Evolutionary conservation across 2,329 filamentous ascomycete species (phyloP).

Genomic region (Pestalotiopsis sp.): DNA sequence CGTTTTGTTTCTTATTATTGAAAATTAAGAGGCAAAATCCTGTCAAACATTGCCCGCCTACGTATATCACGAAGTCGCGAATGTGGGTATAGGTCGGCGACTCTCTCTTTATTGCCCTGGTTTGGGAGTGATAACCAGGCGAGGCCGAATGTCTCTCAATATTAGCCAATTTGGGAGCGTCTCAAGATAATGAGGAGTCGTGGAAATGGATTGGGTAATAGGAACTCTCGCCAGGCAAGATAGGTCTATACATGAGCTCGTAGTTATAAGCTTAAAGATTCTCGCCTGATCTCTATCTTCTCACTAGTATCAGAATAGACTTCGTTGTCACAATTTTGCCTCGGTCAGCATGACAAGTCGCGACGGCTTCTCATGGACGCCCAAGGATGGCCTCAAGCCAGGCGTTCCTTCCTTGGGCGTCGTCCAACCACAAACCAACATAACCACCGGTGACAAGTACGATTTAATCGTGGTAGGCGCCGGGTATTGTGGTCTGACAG

Average conservation of each 20-base stretch:
- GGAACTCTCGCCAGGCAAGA: not conserved
- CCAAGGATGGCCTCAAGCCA: not conserved
- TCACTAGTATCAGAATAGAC: not conserved
- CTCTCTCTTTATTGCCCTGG: not conserved
- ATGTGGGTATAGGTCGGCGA: too few relatives aligned
- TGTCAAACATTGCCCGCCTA: too few relatives aligned
- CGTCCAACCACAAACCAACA: not conserved
- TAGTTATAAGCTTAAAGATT: not conserved
- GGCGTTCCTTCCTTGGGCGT: not conserved
- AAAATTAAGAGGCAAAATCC: too few relatives aligned
- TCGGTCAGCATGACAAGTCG: not conserved
- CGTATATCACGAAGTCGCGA: too few relatives aligned
- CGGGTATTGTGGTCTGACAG: not conserved
- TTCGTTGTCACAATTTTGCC: not conserved
- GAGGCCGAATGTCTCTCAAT: not conserved
- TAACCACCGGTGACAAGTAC: not conserved
- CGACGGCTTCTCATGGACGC: not conserved
- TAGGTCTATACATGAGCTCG: not conserved
- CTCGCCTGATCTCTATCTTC: not conserved
- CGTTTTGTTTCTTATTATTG: too few relatives aligned
- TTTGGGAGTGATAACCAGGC: not conserved
- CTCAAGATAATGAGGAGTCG: not conserved
- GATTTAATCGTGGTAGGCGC: not conserved
- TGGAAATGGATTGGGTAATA: not conserved
- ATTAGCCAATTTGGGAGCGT: not conserved